Evolutionary conservation across 805 yeast genomes (phyloP), one percentile per base, ranked within the genome.

Genomic region (Metschnikowia santaceciliae): DNA sequence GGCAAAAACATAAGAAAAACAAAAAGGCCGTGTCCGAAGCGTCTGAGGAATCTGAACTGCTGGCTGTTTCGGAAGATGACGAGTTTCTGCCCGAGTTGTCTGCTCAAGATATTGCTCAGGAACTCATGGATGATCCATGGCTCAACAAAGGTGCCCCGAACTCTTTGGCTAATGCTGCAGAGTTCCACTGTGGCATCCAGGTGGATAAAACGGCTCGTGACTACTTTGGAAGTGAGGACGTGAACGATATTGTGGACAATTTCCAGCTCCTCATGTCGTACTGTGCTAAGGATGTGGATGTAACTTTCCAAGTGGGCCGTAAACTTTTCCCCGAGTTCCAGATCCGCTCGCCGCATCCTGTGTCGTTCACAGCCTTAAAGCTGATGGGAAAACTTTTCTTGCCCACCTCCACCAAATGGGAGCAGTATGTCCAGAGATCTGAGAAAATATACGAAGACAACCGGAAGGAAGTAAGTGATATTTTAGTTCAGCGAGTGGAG

Each of bases 271-370:
- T 91, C 53, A 82, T 90, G 73, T 66, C 69, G 36, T 94, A 95
- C 70, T 95, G 99, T 76, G 90, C 96, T 0, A 69, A 67, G 4
- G 99, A 94, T 70, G 96, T 90, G 0, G 70, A 71, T 6, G 84
- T 85, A 1, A 94, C 99, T 0, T 85, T 78, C 59, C 70, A 71
- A 52, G 89, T 92, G 2, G 84, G 84, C 56, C 72, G 76, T 51
- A 81, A 81, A 52, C 79, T 90, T 0, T 80, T 83, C 32, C 97
- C 96, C 1, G 69, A 72, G 34, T 94, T 88, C 61, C 65, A 79
- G 26, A 60, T 72, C 32, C 78, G 81, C 46, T 82, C 91, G 41
- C 96, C 99, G 0, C 99, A 94, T 67, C 97, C 99, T 0, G 96
- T 92, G 2, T 88, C 96, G 14, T 86, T 91, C 70, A 91, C 94